phyloP scores from a whole-genome alignment of 345 rosid genomes.

The Moringa oleifera region DNA sequence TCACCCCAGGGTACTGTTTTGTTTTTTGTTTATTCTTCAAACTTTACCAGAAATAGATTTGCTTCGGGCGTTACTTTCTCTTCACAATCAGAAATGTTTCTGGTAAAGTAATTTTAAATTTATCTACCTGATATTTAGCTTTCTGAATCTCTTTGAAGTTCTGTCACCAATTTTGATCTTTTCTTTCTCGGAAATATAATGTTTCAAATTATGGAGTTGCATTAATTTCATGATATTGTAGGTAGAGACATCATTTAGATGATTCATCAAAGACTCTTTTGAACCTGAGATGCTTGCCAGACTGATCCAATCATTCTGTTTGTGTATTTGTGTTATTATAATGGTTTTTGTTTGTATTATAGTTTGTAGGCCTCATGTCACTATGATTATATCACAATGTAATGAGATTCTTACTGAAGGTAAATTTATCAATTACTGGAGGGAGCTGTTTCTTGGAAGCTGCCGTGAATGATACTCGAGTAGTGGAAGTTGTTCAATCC shows the following conservation, averaged over 20 bases:
- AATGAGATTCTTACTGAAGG: constrained; percentile 36
- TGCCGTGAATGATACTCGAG: constrained; percentile 69
- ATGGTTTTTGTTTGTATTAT: background rate
- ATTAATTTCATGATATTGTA: too few species aligned
- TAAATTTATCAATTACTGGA: constrained; percentile 75
- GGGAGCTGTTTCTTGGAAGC: constrained; percentile 91
- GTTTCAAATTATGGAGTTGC: background rate
- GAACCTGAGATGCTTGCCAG: background rate
- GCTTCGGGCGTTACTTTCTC: too few species aligned
- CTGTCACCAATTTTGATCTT: background rate
- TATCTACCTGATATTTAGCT: background rate
- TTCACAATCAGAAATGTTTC: too few species aligned
- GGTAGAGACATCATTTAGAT: background rate
- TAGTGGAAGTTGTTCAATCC: constrained; percentile 67
- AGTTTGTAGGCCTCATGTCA: background rate
- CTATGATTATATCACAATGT: background rate
- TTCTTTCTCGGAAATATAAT: background rate
- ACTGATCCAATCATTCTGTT: background rate
- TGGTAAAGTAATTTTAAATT: background rate
- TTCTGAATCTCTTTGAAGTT: background rate
- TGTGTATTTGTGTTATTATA: background rate
- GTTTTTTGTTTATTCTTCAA: too few species aligned
- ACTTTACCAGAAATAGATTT: too few species aligned
- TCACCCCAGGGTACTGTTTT: too few species aligned
- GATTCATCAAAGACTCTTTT: background rate